These are phyloP conservation scores for Jaminaea rosea DNA, from an alignment of 1,284 basidiomycete species.

Conservation along the genomic window DNA sequence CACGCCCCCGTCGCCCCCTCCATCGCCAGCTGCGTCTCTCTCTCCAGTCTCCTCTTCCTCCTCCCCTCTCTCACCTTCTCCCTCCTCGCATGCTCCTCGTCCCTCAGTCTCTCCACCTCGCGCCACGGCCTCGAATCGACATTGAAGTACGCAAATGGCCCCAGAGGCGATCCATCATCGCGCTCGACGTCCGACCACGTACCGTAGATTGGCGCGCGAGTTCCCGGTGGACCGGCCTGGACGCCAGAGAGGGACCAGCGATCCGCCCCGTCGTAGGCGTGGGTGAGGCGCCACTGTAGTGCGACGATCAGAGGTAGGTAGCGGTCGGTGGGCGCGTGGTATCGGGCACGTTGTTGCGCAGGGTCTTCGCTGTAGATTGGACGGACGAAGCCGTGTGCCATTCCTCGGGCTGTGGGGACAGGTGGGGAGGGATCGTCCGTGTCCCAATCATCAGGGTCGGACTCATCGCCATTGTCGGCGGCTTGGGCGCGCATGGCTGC, in stretches of 20 bases:
- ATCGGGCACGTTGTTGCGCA: neutral
- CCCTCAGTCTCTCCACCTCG: neutral
- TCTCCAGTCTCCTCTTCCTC: no score
- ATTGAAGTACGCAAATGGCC: neutral
- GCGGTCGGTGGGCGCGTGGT: neutral
- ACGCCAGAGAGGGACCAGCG: slow-evolving; percentile 24
- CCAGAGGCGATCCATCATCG: neutral
- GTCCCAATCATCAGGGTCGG: no score
- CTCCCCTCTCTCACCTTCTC: neutral
- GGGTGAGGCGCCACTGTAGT: slow-evolving; percentile 23
- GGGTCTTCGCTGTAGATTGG: neutral
- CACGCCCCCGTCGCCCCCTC: no score
- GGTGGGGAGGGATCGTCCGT: no score
- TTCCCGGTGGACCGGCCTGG: slow-evolving; percentile 25
- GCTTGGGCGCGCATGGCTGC: no score
- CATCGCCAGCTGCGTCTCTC: no score
- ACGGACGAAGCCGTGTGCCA: neutral
- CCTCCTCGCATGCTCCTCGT: neutral
- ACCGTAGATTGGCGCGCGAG: slow-evolving; percentile 24
- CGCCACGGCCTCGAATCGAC: neutral
- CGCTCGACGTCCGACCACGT: slow-evolving; percentile 19
- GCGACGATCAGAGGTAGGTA: slow-evolving; percentile 10
- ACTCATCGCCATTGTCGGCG: no score
- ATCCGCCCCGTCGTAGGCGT: slow-evolving; percentile 29
- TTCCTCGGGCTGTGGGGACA: neutral